Evolutionary conservation across 129 eudicot species (phyloP), one percentile per base, ranked within the genome.

Genomic region (Cynara cardunculus): DNA sequence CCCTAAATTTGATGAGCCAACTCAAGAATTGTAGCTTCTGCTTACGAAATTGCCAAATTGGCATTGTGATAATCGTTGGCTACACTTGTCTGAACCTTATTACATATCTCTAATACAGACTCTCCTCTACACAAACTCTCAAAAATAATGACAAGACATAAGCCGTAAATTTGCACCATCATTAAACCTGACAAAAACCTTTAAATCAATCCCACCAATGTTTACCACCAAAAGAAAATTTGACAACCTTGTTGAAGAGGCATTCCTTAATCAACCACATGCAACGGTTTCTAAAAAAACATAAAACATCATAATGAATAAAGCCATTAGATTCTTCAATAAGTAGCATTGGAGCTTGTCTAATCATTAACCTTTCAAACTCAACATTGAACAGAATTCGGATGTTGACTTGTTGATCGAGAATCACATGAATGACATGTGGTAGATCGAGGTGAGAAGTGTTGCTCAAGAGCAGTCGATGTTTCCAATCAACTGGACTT

Each of bases 1-100:
- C 85, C 87, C 92, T 3, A 1, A 3, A 1, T 28, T 85, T 89
- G 89, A 27, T 77, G 83, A 78, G 82, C 78, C 83, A 94, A 81
- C 80, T 90, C 99, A 22, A 97, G 96, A 86, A 90, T 92, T 81
- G 97, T 94, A 39, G 96, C 89, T 86, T 92, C 97, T 87, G 90
- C 82, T 97, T 97, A 94, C 46, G 96, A 88, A 69, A 94, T 92
- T 82, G 98, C 98, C 81, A 87, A 81, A 32, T 73, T 90, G 34
- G 97, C 90, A 84, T 87, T 90, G 78, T 78, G 85, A 53, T 86
- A 31, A 59, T 94, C 86, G 78, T 89, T 85, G 31, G 85, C 86
- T 76, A 92, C 91, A 87, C 82, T 86, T 53, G 90, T 82, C 27
- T 87, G 92, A 44, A 92, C 97, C 78, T 94, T 97, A 85, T 56